Conservation (phyloP, 1,139 yeast genomes). For the Kodamaea suecica region DNA sequence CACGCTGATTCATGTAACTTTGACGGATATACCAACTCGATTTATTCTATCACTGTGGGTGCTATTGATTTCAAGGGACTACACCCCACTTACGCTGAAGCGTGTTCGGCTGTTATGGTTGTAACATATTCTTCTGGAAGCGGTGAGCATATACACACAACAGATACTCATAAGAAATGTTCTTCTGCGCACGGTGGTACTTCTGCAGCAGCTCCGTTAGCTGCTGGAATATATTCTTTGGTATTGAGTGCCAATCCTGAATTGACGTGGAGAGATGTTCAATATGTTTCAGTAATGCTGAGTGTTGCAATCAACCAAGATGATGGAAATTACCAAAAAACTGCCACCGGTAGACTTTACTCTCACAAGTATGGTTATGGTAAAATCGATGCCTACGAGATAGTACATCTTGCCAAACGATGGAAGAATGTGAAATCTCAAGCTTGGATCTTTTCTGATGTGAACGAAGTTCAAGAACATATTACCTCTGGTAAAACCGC, state of each 20-base stretch:
- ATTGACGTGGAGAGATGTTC: conserved; percentile 95
- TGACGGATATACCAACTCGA: conserved; percentile 96
- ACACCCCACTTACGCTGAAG: conserved; percentile 88
- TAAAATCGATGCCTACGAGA: conserved; percentile 74
- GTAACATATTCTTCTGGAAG: conserved; percentile 93
- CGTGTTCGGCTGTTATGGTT: conserved; percentile 95
- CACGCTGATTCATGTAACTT: conserved; percentile 88
- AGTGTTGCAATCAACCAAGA: conserved; percentile 66
- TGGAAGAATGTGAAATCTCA: conserved; percentile 92
- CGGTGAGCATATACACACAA: conserved; percentile 86
- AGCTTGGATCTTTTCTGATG: conserved; percentile 67
- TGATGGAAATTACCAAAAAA: conserved; percentile 68
- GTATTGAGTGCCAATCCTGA: conserved; percentile 79
- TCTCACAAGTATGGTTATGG: conserved; percentile 94
- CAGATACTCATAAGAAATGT: conserved; percentile 77
- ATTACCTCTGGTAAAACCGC: conserved; percentile 18
- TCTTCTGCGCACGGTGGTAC: conserved; percentile 88
- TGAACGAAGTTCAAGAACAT: conserved; percentile 28
- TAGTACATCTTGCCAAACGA: conserved; percentile 70
- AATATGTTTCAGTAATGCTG: conserved; percentile 72
- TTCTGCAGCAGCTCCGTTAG: conserved; percentile 98
- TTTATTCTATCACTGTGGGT: conserved; percentile 91
- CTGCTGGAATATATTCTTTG: conserved; percentile 89
- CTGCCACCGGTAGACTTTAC: conserved; percentile 61
- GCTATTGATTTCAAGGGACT: conserved; percentile 84